A percentile compares a stretch with the other conserved stretches of the same genome.
These are phyloP conservation scores for Pichia exigua DNA, from an alignment of 805 yeast species.

Conservation along the genomic window DNA sequence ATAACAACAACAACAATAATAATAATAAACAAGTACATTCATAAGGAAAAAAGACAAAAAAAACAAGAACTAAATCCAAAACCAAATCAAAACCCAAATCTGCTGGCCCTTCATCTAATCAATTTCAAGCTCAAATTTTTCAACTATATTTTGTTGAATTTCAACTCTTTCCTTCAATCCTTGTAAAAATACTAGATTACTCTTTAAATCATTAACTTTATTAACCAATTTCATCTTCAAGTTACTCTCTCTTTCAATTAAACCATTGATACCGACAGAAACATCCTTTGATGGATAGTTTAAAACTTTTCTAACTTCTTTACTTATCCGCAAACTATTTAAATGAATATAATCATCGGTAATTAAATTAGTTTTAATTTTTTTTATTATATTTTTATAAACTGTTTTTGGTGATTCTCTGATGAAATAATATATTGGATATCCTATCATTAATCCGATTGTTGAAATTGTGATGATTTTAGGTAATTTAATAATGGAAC, in stretches of 20 bases:
- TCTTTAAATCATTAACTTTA: conserved; percentile 47
- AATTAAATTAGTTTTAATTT: conserved; percentile 54
- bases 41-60: no score
- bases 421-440: conserved; percentile 43
- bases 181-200: conserved; percentile 48
- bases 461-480: conserved; percentile 28
- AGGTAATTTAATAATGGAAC: conserved; percentile 24
- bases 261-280: conserved; percentile 55
- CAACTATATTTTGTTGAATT: conserved; percentile 16
- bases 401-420: conserved; percentile 84
- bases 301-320: conserved; percentile 76
- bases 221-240: conserved; percentile 50
- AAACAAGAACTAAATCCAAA: not conserved
- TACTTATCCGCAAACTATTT: conserved; percentile 71
- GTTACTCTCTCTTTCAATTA: conserved; percentile 51
- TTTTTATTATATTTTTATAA: conserved; percentile 72
- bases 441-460: conserved; percentile 27
- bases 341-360: conserved; percentile 69
- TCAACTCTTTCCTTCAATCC: conserved; percentile 26
- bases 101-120: not conserved
- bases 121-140: conserved; percentile 10
- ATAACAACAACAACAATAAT: not conserved
- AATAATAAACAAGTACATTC: no score
- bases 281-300: conserved; percentile 80
- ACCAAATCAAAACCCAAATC: not conserved